A percentile compares a stretch with the other conserved stretches of the same genome.
Evolutionary conservation across 345 rosid species (phyloP).

Genomic region (Dimocarpus longan): DNA sequence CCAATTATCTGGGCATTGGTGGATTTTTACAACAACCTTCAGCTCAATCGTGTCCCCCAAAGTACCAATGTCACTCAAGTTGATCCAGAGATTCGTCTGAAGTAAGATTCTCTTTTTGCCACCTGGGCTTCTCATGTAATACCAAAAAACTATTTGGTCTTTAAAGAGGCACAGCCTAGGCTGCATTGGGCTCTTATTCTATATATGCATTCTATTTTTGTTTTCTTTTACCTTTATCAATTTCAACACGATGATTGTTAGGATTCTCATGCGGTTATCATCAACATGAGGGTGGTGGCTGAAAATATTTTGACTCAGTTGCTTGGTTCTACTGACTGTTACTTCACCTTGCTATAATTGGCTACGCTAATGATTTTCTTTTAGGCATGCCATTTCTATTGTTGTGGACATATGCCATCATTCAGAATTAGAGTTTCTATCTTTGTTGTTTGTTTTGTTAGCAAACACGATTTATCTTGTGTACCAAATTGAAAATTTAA

Average conservation of each 20-base stretch:
- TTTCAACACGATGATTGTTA: neutral
- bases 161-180: neutral
- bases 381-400: neutral
- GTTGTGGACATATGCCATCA: neutral
- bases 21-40: slow-evolving; percentile 81
- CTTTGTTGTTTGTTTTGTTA: neutral
- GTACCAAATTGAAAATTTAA: neutral
- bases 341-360: neutral
- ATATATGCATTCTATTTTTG: neutral
- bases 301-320: neutral
- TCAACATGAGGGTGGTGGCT: neutral
- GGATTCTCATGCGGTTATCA: neutral
- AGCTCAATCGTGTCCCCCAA: slow-evolving; percentile 71
- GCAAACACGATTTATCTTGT: slow-evolving; percentile 14
- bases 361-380: neutral
- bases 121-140: neutral
- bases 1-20: slow-evolving; percentile 94
- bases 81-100: slow-evolving; percentile 94
- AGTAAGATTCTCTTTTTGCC: slow-evolving; percentile 51
- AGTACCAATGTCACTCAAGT: slow-evolving; percentile 72
- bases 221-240: neutral
- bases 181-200: neutral
- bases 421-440: neutral
- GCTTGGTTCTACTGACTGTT: neutral
- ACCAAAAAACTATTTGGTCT: neutral